Conservation (phyloP, 371 early-diverging fungal genomes). For the Syncephalastrum sp. region DNA sequence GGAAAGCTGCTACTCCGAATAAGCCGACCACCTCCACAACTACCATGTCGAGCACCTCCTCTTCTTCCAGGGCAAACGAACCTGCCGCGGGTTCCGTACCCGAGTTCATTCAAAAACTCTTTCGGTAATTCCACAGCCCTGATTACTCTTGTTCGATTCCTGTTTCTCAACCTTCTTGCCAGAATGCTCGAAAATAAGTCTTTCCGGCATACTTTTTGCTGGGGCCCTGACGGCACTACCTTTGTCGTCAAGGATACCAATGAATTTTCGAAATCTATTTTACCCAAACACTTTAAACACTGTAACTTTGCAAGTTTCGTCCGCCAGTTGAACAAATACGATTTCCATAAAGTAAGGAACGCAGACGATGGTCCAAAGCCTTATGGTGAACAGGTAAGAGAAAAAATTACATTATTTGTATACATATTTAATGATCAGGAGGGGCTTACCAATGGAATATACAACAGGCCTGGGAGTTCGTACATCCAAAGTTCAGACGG, state of each 20-base stretch:
- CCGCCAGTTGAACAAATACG: slow-evolving; percentile 96
- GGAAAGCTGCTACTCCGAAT: not conserved
- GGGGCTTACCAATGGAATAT: not conserved
- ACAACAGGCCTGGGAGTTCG: slow-evolving; percentile 75
- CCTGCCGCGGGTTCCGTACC: slow-evolving; percentile 18
- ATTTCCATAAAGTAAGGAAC: slow-evolving; percentile 84
- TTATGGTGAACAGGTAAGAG: slow-evolving; percentile 65
- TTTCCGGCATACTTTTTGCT: slow-evolving; percentile 62
- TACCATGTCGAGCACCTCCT: no score
- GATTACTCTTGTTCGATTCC: not conserved
- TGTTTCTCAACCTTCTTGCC: slow-evolving; percentile 2
- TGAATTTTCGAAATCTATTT: slow-evolving; percentile 68
- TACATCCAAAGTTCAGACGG: slow-evolving; percentile 71
- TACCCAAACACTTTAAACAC: slow-evolving; percentile 90
- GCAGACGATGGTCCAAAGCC: slow-evolving; percentile 53
- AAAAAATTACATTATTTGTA: not conserved
- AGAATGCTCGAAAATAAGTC: slow-evolving; percentile 72
- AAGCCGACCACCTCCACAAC: no score
- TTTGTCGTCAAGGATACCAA: slow-evolving; percentile 84
- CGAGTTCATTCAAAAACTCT: slow-evolving; percentile 49
- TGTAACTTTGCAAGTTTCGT: slow-evolving; percentile 93
- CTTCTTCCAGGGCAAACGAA: not conserved
- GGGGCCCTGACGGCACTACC: slow-evolving; percentile 77
- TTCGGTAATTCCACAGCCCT: slow-evolving; percentile 27
- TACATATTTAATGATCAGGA: not conserved